A percentile compares a stretch with the other conserved stretches of the same genome.
Evolutionary conservation across 2,329 filamentous ascomycete species (phyloP).

Genomic region (Aspergillus carbonarius): DNA sequence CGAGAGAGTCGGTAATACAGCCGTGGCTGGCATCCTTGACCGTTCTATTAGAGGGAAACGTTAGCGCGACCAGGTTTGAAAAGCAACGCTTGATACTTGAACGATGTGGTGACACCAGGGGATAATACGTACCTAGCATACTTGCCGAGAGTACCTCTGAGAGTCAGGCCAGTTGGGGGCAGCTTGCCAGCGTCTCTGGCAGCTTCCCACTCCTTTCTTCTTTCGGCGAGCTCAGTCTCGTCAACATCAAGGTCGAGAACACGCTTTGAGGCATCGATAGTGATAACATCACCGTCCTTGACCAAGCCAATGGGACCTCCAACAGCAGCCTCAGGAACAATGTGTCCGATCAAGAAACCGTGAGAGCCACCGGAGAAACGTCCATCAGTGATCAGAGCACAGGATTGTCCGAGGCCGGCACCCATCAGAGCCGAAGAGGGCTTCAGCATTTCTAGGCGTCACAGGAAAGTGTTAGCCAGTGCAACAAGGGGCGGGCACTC

Average conservation of each 20-base stretch:
- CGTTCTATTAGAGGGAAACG: conserved; percentile 19
- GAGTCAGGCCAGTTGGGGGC: conserved; percentile 55
- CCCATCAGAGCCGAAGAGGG: conserved; percentile 71
- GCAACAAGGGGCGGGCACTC: background rate
- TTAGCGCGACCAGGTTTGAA: background rate
- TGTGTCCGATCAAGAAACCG: conserved; percentile 84
- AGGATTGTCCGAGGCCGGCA: conserved; percentile 66
- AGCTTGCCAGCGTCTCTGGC: conserved; percentile 39
- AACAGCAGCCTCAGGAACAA: conserved; percentile 82
- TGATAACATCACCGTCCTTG: conserved; percentile 75
- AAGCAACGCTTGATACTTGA: background rate
- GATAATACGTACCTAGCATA: conserved; percentile 53
- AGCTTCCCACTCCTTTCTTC: conserved; percentile 60
- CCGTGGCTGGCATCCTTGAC: conserved; percentile 50
- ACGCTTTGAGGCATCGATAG: conserved; percentile 76
- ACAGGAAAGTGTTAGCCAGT: background rate
- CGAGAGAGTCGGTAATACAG: conserved; percentile 47
- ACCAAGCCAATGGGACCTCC: conserved; percentile 83
- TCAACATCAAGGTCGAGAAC: conserved; percentile 65
- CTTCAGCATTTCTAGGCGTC: conserved; percentile 61
- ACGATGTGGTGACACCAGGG: background rate
- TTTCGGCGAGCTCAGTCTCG: conserved; percentile 61
- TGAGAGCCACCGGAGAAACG: conserved; percentile 67
- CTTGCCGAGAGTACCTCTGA: conserved; percentile 68
- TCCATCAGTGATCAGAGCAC: conserved; percentile 71